Evolutionary conservation across 2,329 filamentous ascomycete species (phyloP), one percentile per base, ranked within the genome.

Genomic region (Xylariaceae sp.): DNA sequence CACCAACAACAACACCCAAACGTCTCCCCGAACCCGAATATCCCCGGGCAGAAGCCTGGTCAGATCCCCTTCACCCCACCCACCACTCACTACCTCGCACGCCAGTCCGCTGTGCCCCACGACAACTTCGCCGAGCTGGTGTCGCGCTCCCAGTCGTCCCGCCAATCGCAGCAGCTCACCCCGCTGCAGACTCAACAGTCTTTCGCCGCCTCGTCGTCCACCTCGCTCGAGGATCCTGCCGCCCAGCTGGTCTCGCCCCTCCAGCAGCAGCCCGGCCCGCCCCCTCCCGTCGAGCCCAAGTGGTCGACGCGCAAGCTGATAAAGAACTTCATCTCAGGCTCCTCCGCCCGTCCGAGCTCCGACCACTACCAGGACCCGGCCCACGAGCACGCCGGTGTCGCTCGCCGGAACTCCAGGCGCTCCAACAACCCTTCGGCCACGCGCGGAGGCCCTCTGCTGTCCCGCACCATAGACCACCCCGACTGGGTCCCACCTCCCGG

Each of bases 381-480:
- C 33, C 69, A 72, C 63, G 68, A 71, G 50, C 70, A 68, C 49
- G 62, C 60, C 38, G 44, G 65, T 32, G 56, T 77, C 30, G 63
- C 57, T 44, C 73, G 73, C 43, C 64, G 71, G 45, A 64, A 68
- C 19, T 80, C 76, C 28, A 77, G 75, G 60, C 65, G 73, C 49
- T 59, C 70, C 53, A 71, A 70, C 65, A 64, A 68, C 41, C 56
- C 64, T 15, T 52, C 59, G 45, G 50, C 57, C 46, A 45, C 68
- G 43, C 63, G 63, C 49, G 67, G 65, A 22, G 60, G 55, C 42
- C 47, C 58, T 42, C 54, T 61, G 40, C 36, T 52, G 28, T 32
- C 42, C 13, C 37, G 49, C 24, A 15, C 49, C 29, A 40, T 53
- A 24, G 48, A 52, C 32, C 50, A 53, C 33, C 48, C 50, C 24